These are phyloP conservation scores for Ceratocystiopsis brevicomis DNA, from an alignment of 2,329 filamentous ascomycete species.

Conservation along the genomic window DNA sequence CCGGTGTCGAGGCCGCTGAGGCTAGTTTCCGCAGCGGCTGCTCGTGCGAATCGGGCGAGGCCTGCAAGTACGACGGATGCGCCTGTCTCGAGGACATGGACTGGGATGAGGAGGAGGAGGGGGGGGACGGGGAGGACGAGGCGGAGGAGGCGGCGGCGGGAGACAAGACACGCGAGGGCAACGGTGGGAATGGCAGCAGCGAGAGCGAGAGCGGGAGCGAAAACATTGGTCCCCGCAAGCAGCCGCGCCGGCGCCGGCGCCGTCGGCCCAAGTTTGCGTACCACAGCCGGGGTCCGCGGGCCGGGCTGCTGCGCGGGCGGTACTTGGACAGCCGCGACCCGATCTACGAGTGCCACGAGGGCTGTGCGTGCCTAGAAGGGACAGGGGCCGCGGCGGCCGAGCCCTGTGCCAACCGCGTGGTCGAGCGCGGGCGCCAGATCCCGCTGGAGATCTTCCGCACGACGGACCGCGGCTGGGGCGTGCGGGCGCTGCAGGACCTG, in stretches of 20 bases:
- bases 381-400: constrained; percentile 9
- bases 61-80: constrained; percentile 51
- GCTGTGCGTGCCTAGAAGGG: constrained; percentile 41
- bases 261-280: constrained; percentile 40
- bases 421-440: constrained; percentile 53
- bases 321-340: constrained; percentile 36
- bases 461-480: constrained; percentile 53
- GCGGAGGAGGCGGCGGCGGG: constrained; percentile 34
- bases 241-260: constrained; percentile 9
- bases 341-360: constrained; percentile 65
- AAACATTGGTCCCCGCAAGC: constrained; percentile 17
- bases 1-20: constrained; percentile 40
- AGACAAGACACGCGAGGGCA: no score
- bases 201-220: constrained; percentile 21
- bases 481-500: constrained; percentile 45
- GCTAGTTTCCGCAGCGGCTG: constrained; percentile 51
- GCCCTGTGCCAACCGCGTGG: constrained; percentile 53
- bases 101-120: constrained; percentile 37
- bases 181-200: constrained; percentile 14
- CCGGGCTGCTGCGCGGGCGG: constrained; percentile 31
- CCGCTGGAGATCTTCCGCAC: constrained; percentile 65
- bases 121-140: constrained; percentile 39
- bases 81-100: constrained; percentile 40
- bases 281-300: constrained; percentile 31
- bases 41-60: constrained; percentile 38